Base-by-base conservation (phyloP, 2,329 filamentous ascomycete genomes). In the Penicillium sp. region DNA sequence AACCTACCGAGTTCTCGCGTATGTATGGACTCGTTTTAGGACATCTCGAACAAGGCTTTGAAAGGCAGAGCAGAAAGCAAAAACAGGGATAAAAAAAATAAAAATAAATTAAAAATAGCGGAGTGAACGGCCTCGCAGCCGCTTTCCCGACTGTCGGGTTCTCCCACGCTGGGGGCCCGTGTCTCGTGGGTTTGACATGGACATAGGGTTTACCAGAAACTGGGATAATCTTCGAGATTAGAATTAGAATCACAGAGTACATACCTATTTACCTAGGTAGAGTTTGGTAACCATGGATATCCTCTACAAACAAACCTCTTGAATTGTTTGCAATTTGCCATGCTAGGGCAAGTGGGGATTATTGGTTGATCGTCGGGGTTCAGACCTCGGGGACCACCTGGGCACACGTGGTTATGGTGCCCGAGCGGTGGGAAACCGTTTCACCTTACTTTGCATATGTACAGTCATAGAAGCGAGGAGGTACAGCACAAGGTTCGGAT, bases 111-210 rank as follows among this genome's bases (percentile, higher is more conserved):
- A 18, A 18, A 50, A 44, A 46, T 42, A 55, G 62, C 63, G 63
- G 63, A 66, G 57, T 60, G 65, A 68, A 68, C 65, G 65, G 63
- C 58, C 60, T 66, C 65, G 64, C 64, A 65, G 55, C 58, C 63
- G 64, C 49, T 18, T 65, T 68, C 65, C 65, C 64, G 59, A 63
- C 58, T 67, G 64, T 66, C 65, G 65, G 65, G 65, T 37, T 62
- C 62, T 60, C 46, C 49, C 50, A 56, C 45, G 49, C 59, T 58
- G 53, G 41, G 41, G 59, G 62, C 42, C 63, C 53, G 42, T 27
- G 33, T 59, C 54, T 58, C 58, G 55, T 59, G 58, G 47, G 25
- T 20, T 35, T 23, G 15, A 18, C 15, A 18, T 18, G 18, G 38
- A 23, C 18, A 3, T 4, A 9, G 3, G 27, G 7, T 8, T 6